These are phyloP conservation scores for Psilocybe cubensis DNA, from an alignment of 768 basidiomycete genomes.

Conservation along the genomic window DNA sequence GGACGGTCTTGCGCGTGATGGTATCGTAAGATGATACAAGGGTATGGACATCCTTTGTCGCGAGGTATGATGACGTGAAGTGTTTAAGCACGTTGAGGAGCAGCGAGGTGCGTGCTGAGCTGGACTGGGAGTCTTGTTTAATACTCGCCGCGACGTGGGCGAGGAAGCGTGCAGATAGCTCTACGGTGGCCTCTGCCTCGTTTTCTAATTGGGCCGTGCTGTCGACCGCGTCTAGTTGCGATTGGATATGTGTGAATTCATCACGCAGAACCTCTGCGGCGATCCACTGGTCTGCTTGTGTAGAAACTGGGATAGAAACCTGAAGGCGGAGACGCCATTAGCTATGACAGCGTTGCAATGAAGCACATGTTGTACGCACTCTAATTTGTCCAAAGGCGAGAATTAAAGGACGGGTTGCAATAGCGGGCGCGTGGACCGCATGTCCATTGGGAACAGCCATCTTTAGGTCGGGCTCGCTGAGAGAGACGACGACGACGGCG, in stretches of 20 bases:
- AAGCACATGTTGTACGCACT: slow-evolving; percentile 38
- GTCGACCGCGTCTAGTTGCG: slow-evolving; percentile 59
- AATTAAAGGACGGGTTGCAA: slow-evolving; percentile 53
- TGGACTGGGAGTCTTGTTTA: slow-evolving; percentile 55
- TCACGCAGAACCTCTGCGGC: slow-evolving; percentile 90
- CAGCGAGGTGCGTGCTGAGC: slow-evolving; percentile 59
- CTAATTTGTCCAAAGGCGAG: slow-evolving; percentile 52
- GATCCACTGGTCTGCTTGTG: slow-evolving; percentile 86
- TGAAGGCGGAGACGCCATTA: slow-evolving; percentile 29
- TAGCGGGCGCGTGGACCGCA: slow-evolving; percentile 36
- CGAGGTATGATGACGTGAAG: slow-evolving; percentile 79
- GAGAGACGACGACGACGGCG: slow-evolving; percentile 22
- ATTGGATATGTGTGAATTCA: slow-evolving; percentile 76
- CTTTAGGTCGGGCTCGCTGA: slow-evolving; percentile 27
- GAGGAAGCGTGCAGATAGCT: slow-evolving; percentile 85
- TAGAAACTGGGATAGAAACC: slow-evolving; percentile 88
- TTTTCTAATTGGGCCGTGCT: slow-evolving; percentile 54
- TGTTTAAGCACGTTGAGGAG: slow-evolving; percentile 76
- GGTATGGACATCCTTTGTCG: slow-evolving; percentile 77
- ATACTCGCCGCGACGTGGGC: slow-evolving; percentile 71
- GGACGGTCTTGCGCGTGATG: slow-evolving; percentile 75
- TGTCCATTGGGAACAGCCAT: slow-evolving; percentile 47
- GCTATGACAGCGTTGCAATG: slow-evolving; percentile 7
- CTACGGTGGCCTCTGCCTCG: slow-evolving; percentile 66
- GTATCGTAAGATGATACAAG: slow-evolving; percentile 75